phyloP scores from a whole-genome alignment of 768 basidiomycete genomes.

The Sarcodon sp. region DNA sequence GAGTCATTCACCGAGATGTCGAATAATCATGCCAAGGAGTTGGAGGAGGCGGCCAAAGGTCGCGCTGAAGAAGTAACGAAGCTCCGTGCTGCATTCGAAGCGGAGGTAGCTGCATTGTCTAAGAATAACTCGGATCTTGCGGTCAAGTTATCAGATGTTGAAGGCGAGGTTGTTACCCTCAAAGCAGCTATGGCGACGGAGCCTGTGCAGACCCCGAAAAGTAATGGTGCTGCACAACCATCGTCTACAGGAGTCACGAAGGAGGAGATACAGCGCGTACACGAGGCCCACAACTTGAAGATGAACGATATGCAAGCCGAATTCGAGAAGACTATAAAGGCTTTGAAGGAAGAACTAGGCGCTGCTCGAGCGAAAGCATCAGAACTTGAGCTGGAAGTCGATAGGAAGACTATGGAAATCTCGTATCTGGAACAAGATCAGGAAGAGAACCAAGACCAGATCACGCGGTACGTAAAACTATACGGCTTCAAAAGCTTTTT shows the following conservation, averaged over 20 bases:
- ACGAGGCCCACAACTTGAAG: conserved; percentile 79
- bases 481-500: conserved; percentile 47
- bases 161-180: conserved; percentile 61
- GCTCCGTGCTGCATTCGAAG: conserved; percentile 44
- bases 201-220: conserved; percentile 33
- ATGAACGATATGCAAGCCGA: conserved; percentile 60
- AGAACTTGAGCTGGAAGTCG: conserved; percentile 47
- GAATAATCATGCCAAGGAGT: conserved; percentile 52
- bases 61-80: conserved; percentile 63
- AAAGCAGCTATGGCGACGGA: conserved; percentile 43
- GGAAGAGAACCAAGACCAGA: conserved; percentile 63
- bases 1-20: conserved; percentile 60
- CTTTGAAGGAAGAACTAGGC: conserved; percentile 44
- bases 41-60: conserved; percentile 61
- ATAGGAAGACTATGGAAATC: conserved; percentile 71
- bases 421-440: conserved; percentile 68
- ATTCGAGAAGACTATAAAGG: conserved; percentile 45
- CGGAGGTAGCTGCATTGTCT: conserved; percentile 41
- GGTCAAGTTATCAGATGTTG: conserved; percentile 55
- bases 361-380: conserved; percentile 31
- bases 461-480: conserved; percentile 63
- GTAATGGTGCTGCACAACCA: conserved; percentile 33
- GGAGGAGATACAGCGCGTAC: conserved; percentile 65
- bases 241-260: conserved; percentile 43
- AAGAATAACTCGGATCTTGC: conserved; percentile 52